Base-by-base conservation (phyloP, 305 asterid species). In the Caryopteris hybrid region DNA sequence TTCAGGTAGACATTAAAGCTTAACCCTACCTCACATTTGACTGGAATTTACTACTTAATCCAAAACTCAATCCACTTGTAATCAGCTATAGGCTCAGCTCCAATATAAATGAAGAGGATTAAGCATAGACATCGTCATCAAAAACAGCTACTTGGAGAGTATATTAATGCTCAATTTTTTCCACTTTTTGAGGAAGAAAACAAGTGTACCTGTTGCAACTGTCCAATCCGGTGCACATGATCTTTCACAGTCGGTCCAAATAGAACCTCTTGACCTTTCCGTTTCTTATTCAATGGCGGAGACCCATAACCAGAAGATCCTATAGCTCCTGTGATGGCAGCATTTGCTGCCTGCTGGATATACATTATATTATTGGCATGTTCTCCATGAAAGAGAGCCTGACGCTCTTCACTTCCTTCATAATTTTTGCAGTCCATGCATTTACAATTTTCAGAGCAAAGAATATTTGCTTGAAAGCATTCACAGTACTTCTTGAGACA, bases 361-460 rank as follows among this genome's bases (percentile, higher is more conserved):
- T 81, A 81, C 41, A 78, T 79, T 43, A 82, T 80, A 77, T 84
- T 88, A 74, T 80, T 85, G 75, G 88, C 85, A 81, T 86, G 90
- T 69, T 85, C 95, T 73, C 92, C 95, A 71, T 89, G 96, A 77
- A 84, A 85, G 43, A 92, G 95, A 76, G 97, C 91, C 74, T 86
- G 96, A 52, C 98, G 85, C 71, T 89, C 98, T 83, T 89, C 96
- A 76, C 96, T 89, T 83, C 95, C 98, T 77, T 92, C 98, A 71
- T 76, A 92, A 78, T 92, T 92, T 80, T 92, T 92, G 87, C 98
- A 92, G 85, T 89, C 96, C 84, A 88, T 75, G 83, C 98, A 92
- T 76, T 88, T 92, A 80, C 98, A 92, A 69, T 89, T 90, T 43
- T 92, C 98, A 25, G 98, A 92, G 74, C 98, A 92, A 79, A 89